A percentile compares a stretch with the other conserved stretches of the same genome.
These are phyloP conservation scores for Penicillium sclerotigenum DNA, from an alignment of 2,329 filamentous ascomycete genomes.

Conservation along the genomic window DNA sequence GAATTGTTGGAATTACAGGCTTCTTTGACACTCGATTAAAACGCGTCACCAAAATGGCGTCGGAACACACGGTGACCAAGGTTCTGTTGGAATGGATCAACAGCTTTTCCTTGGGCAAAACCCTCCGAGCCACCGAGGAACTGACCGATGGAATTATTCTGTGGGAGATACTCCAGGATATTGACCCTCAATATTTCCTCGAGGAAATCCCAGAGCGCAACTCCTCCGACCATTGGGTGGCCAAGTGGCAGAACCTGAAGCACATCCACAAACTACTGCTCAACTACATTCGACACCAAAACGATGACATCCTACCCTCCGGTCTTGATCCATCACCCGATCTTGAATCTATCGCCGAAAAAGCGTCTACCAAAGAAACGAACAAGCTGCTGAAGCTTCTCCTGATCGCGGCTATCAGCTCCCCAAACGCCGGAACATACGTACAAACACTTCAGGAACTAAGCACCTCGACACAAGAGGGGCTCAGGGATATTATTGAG, in stretches of 20 bases:
- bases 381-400: slow-evolving; percentile 61
- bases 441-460: slow-evolving; percentile 49
- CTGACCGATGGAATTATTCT: slow-evolving; percentile 46
- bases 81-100: slow-evolving; percentile 50
- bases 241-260: slow-evolving; percentile 50
- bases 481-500: slow-evolving; percentile 48
- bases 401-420: slow-evolving; percentile 60
- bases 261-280: slow-evolving; percentile 47
- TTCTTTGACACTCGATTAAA: slow-evolving; percentile 4
- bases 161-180: slow-evolving; percentile 49
- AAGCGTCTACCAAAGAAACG: slow-evolving; percentile 42
- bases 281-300: slow-evolving; percentile 46
- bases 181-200: slow-evolving; percentile 48
- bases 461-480: slow-evolving; percentile 44
- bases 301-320: slow-evolving; percentile 42
- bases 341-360: slow-evolving; percentile 47
- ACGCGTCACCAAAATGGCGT: slow-evolving; percentile 37
- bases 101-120: slow-evolving; percentile 44
- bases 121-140: slow-evolving; percentile 41
- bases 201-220: slow-evolving; percentile 47
- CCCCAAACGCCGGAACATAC: slow-evolving; percentile 55
- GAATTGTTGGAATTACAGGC: slow-evolving; percentile 7
- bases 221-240: slow-evolving; percentile 46
- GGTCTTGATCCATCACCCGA: slow-evolving; percentile 45
- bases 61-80: slow-evolving; percentile 45